Conservation (phyloP, 1,284 basidiomycete genomes). For the Sanghuangporus weigelae region DNA sequence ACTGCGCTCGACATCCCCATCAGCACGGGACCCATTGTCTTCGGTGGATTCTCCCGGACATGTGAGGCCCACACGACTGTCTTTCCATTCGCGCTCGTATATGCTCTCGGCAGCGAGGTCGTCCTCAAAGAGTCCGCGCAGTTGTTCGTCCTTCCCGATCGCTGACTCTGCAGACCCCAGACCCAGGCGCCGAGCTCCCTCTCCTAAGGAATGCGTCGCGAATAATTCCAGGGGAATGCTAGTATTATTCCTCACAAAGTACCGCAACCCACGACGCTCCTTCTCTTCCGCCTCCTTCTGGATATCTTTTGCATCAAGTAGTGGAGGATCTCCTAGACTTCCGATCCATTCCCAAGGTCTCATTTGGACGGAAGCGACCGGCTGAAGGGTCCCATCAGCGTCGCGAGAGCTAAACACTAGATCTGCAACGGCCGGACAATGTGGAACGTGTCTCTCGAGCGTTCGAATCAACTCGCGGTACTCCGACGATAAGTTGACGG, state of each 20-base stretch:
- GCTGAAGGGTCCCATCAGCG: constrained; percentile 41
- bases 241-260: constrained; percentile 54
- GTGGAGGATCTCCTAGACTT: constrained; percentile 56
- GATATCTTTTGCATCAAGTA: constrained; percentile 36
- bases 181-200: constrained; percentile 27
- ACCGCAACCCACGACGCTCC: constrained; percentile 29
- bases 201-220: constrained; percentile 56
- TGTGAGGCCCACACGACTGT: constrained; percentile 25
- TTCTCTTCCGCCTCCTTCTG: constrained; percentile 37
- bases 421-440: constrained; percentile 45
- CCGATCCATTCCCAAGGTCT: constrained; percentile 85
- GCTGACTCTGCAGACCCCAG: constrained; percentile 29
- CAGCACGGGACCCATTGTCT: not conserved
- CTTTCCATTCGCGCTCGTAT: constrained; percentile 71
- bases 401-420: constrained; percentile 56
- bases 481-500: constrained; percentile 50
- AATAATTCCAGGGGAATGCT: constrained; percentile 74
- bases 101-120: constrained; percentile 54
- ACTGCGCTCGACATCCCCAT: not conserved
- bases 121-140: constrained; percentile 58
- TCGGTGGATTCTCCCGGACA: not conserved
- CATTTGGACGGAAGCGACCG: constrained; percentile 53
- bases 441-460: constrained; percentile 49
- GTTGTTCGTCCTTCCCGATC: constrained; percentile 29
- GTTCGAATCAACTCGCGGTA: constrained; percentile 50